Percentiles rank a stretch among this genome's conserved stretches.
Conservation (phyloP, 192 early-diverging fungal species). For the Coemansia sp. region DNA sequence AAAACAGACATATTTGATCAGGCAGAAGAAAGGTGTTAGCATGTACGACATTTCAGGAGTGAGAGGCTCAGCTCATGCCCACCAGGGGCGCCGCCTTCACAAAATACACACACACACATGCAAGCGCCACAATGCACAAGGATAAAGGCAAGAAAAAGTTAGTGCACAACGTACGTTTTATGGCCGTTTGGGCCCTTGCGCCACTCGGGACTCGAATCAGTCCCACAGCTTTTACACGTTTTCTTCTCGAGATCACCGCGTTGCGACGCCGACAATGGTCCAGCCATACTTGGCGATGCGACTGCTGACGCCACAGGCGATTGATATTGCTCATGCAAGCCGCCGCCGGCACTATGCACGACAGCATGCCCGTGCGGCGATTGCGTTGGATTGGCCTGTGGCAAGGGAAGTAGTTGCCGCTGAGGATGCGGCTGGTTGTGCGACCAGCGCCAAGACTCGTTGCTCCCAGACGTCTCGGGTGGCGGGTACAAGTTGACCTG, state of each 20-base stretch:
- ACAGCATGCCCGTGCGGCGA: conserved; percentile 34
- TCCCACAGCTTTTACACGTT: conserved; percentile 58
- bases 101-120: background rate
- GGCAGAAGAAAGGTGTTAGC: conserved; percentile 6
- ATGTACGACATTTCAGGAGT: background rate
- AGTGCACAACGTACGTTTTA: conserved; percentile 59
- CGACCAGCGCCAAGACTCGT: conserved; percentile 40
- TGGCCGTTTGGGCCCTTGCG: conserved; percentile 61
- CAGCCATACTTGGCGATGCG: conserved; percentile 40
- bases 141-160: background rate
- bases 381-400: conserved; percentile 16
- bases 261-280: conserved; percentile 20
- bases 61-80: background rate
- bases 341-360: conserved; percentile 18
- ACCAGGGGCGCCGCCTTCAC: background rate
- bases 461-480: conserved; percentile 24
- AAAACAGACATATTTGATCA: background rate
- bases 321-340: conserved; percentile 44
- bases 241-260: conserved; percentile 48
- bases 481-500: conserved; percentile 56
- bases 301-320: conserved; percentile 38
- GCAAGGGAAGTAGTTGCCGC: conserved; percentile 30
- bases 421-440: conserved; percentile 16
- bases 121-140: conserved; percentile 1
- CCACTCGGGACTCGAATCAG: conserved; percentile 64